Evolutionary conservation across 805 yeast species (phyloP), one percentile per base, ranked within the genome.

Genomic region (Pichia kluyveri): DNA sequence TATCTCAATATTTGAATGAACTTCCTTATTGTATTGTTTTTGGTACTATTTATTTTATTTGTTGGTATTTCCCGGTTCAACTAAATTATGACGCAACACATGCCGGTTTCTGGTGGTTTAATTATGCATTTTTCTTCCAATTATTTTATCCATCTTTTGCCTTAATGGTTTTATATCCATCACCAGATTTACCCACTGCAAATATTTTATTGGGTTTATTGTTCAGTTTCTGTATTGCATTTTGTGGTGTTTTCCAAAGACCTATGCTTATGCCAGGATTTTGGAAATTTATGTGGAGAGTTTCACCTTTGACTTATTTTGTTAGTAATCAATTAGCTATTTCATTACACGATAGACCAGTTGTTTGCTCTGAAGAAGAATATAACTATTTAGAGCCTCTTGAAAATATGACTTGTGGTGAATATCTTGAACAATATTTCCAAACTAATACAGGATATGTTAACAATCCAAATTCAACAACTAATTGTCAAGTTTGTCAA

Each of bases 281-380:
- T 70, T 86, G 95, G 95, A 79, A 76, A 42, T 86, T 83, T 62
- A 83, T 86, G 89, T 82, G 84, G 76, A 76, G 83, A 55, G 72
- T 71, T 19, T 81, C 86, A 27, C 95, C 85, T 10, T 75, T 75
- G 65, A 83, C 91, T 1, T 86, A 86, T 60, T 77, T 82, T 61
- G 69, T 86, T 50, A 79, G 77, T 53, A 59, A 55, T 42, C 70
- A 77, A 45, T 69, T 83, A 51, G 68, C 80, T 41, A 70, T 67
- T 27, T 65, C 60, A 31, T 70, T 73, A 45, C 82, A 82, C 54
- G 73, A 71, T 38, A 69, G 76, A 52, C 60, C 63, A 37, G 82
- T 85, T 12, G 57, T 50, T 14, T 83, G 90, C 62, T 52, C 65
- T 8, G 52, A 49, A 2, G 52, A 55, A 15, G 91, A 84, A 58